phyloP scores from a whole-genome alignment of 441 rosid species.

The Pelargonium fulgidum region DNA sequence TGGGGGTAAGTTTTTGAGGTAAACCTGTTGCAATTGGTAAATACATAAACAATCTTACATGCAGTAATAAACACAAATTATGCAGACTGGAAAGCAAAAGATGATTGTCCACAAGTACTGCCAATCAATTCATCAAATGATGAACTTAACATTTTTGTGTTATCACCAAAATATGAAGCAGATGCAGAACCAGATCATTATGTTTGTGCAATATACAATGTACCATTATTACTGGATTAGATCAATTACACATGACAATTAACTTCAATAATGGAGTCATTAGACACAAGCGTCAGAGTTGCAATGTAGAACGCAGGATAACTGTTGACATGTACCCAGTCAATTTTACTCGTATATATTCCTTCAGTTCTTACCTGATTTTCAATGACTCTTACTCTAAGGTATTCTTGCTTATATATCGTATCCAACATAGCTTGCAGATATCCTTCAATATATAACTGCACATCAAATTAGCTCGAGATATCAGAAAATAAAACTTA shows the following conservation, averaged over 20 bases:
- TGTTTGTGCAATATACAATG: neutral
- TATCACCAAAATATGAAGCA: slow-evolving; percentile 5
- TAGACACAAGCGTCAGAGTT: neutral
- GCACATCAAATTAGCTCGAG: slow-evolving; percentile 26
- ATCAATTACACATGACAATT: neutral
- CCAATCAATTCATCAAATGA: neutral
- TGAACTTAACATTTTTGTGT: slow-evolving; percentile 1
- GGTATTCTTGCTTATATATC: slow-evolving; percentile 85
- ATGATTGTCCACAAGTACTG: neutral
- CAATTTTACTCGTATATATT: neutral
- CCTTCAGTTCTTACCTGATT: slow-evolving; percentile 57
- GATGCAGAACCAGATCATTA: neutral
- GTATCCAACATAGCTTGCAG: slow-evolving; percentile 93
- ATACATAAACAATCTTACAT: slow-evolving; percentile 5
- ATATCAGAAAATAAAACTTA: slow-evolving; percentile 6
- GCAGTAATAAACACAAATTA: slow-evolving; percentile 2
- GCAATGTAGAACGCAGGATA: neutral
- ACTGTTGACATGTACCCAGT: neutral
- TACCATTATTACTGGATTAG: neutral
- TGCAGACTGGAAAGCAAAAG: slow-evolving; percentile 10
- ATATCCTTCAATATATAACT: slow-evolving; percentile 92
- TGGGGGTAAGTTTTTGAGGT: slow-evolving; percentile 85
- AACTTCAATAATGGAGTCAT: slow-evolving; percentile 2
- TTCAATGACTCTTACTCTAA: slow-evolving; percentile 80
- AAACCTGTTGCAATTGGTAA: slow-evolving; percentile 40